Evolutionary conservation across 306 rosid species (phyloP), one percentile per base, ranked within the genome.

Genomic region (Mimosa bimucronata): DNA sequence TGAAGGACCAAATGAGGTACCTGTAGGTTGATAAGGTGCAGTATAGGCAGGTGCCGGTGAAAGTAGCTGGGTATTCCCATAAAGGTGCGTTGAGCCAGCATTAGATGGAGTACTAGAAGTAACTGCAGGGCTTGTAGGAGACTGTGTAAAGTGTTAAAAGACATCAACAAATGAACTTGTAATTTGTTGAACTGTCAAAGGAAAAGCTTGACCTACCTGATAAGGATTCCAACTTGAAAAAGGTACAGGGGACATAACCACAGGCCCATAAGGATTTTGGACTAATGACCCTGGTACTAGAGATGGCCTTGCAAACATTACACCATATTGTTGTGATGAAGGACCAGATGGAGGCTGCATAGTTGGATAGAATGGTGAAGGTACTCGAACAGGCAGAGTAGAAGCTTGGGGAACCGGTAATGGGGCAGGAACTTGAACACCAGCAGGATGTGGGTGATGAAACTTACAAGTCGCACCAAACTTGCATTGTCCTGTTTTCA

Each of bases 401-500:
- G 93, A 76, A 82, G 84, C 84, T 23, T 83, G 96, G 6, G 90
- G 81, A 66, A 79, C 84, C 4, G 83, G 90, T 41, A 97, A 82
- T 42, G 89, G 87, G 21, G 87, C 82, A 25, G 88, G 92, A 86
- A 88, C 66, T 65, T 85, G 99, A 53, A 80, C n/a, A 12, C 92
- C 90, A 41, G 85, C 83, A 10, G 92, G 90, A 78, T 84, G 97
- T 12, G 99, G 97, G 67, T 96, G 99, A 77, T 96, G 93, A 81
- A 93, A 96, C 87, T 93, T 96, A 88, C 99, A 96, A 25, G 94
- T 88, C 50, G 91, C 66, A 45, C 99, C 97, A 57, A 96, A 96
- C 87, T 92, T 96, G 90, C 99, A 96, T 80, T 87, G 94, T 50
- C 98, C 94, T n/a, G 91, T 96, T 88, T 96, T 93, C 86, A 87